Conservation (phyloP, 2,329 filamentous ascomycete species). For the Lecanicillium sp. region DNA sequence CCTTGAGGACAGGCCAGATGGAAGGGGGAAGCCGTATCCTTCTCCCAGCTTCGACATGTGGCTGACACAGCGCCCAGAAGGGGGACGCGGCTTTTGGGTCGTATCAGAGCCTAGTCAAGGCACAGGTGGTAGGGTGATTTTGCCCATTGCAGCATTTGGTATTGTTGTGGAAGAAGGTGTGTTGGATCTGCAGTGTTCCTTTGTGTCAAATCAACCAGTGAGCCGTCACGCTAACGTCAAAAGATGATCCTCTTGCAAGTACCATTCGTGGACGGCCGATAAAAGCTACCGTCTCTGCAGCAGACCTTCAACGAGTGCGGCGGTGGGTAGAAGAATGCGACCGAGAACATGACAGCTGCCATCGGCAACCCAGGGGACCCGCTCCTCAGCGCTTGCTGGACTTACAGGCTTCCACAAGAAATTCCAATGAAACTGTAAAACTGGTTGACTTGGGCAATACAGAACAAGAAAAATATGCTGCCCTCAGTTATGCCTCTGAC, state of each 20-base stretch:
- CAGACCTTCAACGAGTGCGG: neutral
- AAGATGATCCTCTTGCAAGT: conserved; percentile 1
- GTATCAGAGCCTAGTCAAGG: neutral
- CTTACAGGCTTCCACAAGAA: neutral
- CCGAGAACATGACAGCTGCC: neutral
- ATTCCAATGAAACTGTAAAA: neutral
- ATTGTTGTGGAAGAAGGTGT: neutral
- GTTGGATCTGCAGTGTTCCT: neutral
- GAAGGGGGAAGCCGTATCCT: neutral
- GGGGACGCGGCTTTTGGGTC: conserved; percentile 6
- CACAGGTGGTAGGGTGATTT: neutral
- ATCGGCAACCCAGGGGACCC: too few species aligned
- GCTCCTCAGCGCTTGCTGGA: neutral
- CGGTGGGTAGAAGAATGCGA: neutral
- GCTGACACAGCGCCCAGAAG: conserved; percentile 1
- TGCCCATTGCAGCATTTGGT: conserved; percentile 2
- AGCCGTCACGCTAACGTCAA: neutral
- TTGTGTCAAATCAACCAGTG: neutral
- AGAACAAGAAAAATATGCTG: neutral
- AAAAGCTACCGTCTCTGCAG: neutral
- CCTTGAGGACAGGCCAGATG: neutral
- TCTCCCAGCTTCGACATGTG: conserved; percentile 2
- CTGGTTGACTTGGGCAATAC: neutral
- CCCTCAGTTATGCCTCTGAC: conserved; percentile 2
- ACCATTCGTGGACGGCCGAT: neutral